Percentiles rank a stretch among this genome's conserved stretches.
Conservation (phyloP, 2,329 filamentous ascomycete genomes). For the Fusarium luffae region DNA sequence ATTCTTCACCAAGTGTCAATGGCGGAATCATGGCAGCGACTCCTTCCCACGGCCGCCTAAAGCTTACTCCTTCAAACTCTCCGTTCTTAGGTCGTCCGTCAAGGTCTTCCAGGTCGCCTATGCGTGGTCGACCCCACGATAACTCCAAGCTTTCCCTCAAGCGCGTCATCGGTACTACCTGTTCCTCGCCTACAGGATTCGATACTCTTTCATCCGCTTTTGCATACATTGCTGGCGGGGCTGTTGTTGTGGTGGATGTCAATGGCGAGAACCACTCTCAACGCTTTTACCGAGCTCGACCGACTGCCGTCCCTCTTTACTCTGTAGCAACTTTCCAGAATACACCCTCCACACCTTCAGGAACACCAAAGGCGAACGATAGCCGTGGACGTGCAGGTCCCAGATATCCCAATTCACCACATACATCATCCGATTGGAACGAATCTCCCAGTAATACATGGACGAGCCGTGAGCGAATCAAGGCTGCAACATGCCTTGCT, state of each 20-base stretch:
- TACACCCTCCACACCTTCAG: constrained; percentile 60
- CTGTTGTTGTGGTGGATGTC: constrained; percentile 88
- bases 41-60: constrained; percentile 68
- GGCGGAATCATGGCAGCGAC: constrained; percentile 69
- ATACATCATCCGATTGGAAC: constrained; percentile 61
- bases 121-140: constrained; percentile 63
- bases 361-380: constrained; percentile 71
- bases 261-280: constrained; percentile 76
- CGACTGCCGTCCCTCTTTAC: constrained; percentile 76
- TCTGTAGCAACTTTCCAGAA: constrained; percentile 64
- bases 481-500: constrained; percentile 90
- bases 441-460: constrained; percentile 81
- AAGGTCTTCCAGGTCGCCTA: constrained; percentile 71
- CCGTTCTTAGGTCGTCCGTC: constrained; percentile 72
- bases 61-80: constrained; percentile 81
- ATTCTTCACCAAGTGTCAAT: constrained; percentile 55
- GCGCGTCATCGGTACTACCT: constrained; percentile 92
- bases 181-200: constrained; percentile 84
- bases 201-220: constrained; percentile 83
- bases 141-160: constrained; percentile 76
- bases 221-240: constrained; percentile 91
- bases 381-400: constrained; percentile 67
- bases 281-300: constrained; percentile 90
- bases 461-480: constrained; percentile 92
- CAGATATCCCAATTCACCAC: constrained; percentile 60